Evolutionary conservation across 768 basidiomycete species (phyloP), one percentile per base, ranked within the genome.

Genomic region (Fistulinella prunicolor): DNA sequence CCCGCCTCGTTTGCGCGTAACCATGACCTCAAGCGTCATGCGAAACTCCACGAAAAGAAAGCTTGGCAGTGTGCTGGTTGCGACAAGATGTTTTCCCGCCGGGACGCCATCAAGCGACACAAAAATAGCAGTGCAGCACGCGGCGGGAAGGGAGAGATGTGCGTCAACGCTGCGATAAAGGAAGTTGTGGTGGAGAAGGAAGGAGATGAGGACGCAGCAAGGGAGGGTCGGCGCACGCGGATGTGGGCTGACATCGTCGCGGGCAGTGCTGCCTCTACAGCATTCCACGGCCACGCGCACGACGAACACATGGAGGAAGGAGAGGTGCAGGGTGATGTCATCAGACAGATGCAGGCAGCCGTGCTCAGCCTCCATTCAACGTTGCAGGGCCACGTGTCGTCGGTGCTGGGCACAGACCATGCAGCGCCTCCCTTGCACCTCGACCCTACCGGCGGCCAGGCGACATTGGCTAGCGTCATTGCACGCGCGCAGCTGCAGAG

Each of bases 1-100:
- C 82, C 87, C 6, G 85, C 85, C 5, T 84, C 85, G 14, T 90
- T 90, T 65, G 80, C 82, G 4, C 78, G 88, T 40, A 86, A 85
- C 52, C 87, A 89, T 54, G 88, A 89, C 62, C 73, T 89, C 39
- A 89, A 86, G 67, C 79, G 88, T n/a, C 88, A 90, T 63, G 61
- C 78, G 41, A 81, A 80, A 57, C 68, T 85, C 32, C 88, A 90
- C 62, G 85, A 83, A 50, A 80, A 76, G 55, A 85, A 78, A 53
- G 85, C 83, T 21, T 90, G 79, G 79, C 79, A 82, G 55, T 90
- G 88, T 57, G 73, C 69, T 30, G 87, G 85, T 3, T 90, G 88
- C 59, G 76, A 75, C 38, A 88, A 86, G 65, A 69, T 83, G 19
- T 90, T 89, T 60, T 85, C 85, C 2, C 70, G 84, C n/a, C 74